Conservation (phyloP, 805 yeast genomes). For the Nakazawaea molendinolei region DNA sequence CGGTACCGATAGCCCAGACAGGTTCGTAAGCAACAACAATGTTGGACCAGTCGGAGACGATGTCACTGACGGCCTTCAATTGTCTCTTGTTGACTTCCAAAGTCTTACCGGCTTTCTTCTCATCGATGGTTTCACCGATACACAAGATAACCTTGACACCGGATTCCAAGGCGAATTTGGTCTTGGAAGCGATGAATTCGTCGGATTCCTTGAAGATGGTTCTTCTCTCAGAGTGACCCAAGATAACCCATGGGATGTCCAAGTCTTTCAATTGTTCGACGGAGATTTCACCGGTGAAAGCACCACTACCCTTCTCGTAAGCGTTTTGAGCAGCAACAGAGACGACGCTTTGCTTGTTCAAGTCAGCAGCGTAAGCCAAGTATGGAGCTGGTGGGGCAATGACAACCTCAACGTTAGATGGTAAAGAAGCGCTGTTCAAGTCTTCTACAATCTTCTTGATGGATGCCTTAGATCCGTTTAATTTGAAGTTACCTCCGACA, state of each 20-base stretch:
- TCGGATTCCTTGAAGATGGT: conserved; percentile 85
- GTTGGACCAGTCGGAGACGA: conserved; percentile 82
- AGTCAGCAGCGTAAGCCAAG: conserved; percentile 66
- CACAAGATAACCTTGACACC: conserved; percentile 92
- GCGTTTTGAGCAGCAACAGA: conserved; percentile 88
- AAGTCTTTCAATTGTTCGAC: conserved; percentile 84
- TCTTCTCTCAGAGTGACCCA: conserved; percentile 99
- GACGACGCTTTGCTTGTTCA: conserved; percentile 65
- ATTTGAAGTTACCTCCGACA: conserved; percentile 99
- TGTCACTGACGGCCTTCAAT: conserved; percentile 78
- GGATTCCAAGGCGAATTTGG: conserved; percentile 84
- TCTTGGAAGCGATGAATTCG: conserved; percentile 88
- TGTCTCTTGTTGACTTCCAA: conserved; percentile 84
- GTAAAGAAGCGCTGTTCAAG: conserved; percentile 73
- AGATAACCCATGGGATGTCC: conserved; percentile 89
- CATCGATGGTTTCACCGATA: conserved; percentile 96
- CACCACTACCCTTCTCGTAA: conserved; percentile 85
- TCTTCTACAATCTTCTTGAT: conserved; percentile 77
- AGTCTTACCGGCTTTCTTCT: conserved; percentile 85
- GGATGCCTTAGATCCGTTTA: conserved; percentile 90
- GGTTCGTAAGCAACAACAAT: conserved; percentile 98
- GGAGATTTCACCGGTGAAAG: conserved; percentile 95
- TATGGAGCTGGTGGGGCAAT: conserved; percentile 96
- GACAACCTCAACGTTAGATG: conserved; percentile 83
- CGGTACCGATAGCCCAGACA: conserved; percentile 99